Conservation (phyloP, 768 basidiomycete genomes). For the Leccinum barrowsii region DNA sequence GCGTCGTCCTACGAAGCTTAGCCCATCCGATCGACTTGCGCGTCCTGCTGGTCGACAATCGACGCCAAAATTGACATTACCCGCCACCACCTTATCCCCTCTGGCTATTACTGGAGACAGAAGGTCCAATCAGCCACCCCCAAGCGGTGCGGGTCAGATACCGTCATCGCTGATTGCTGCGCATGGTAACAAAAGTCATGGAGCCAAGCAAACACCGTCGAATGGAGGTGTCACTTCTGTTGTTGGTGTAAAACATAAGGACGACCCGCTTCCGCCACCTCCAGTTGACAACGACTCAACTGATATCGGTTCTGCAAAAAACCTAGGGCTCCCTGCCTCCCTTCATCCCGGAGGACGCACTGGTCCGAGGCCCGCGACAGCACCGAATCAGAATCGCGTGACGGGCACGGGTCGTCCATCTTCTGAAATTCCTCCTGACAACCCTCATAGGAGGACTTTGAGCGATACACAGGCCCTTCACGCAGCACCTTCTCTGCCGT, state of each 20-base stretch:
- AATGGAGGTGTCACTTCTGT: conserved; percentile 6
- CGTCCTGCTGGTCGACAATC: conserved; percentile 34
- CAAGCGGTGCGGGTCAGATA: conserved; percentile 6
- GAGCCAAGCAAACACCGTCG: conserved; percentile 6
- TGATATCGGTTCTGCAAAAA: conserved; percentile 21
- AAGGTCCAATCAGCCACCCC: conserved; percentile 5
- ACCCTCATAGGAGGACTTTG: conserved; percentile 5
- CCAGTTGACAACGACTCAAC: conserved; percentile 29
- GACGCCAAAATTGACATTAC: conserved; percentile 10
- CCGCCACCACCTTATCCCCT: conserved; percentile 7
- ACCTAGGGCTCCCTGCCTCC: conserved; percentile 33
- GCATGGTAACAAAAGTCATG: conserved; percentile 4
- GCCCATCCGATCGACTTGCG: conserved; percentile 47
- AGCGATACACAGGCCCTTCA: conserved; percentile 16
- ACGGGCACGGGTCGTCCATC: conserved; percentile 8
- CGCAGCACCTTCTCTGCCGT: background rate
- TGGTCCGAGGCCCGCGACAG: conserved; percentile 18
- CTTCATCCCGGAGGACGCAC: conserved; percentile 39
- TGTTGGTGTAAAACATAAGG: conserved; percentile 14
- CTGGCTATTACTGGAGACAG: conserved; percentile 4
- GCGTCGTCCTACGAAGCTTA: conserved; percentile 53
- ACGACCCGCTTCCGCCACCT: conserved; percentile 40
- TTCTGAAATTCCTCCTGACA: conserved; percentile 8
- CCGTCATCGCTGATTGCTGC: conserved; percentile 26
- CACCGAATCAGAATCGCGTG: conserved; percentile 12